Base-by-base conservation (phyloP, 805 yeast genomes). In the Wickerhamomyces ciferrii region DNA sequence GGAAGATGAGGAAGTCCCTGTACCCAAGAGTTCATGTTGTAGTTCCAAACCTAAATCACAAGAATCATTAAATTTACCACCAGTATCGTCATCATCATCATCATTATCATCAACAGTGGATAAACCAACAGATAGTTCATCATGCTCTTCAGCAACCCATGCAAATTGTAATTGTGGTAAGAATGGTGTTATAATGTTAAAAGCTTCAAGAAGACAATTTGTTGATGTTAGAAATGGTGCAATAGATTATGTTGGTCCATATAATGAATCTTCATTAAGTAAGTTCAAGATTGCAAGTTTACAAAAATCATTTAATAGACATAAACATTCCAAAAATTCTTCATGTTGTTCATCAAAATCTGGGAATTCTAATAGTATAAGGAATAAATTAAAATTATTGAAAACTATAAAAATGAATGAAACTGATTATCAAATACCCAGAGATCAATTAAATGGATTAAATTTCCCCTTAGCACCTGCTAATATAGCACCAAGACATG, bases 161-260 rank as follows among this genome's bases (percentile, higher is more conserved):
- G 24, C 39, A 14, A 25, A 20, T 10, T 46, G 49, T 24, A 29
- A 27, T 14, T 44, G 47, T 35, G 38, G 43, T 9, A 45, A 40
- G 4, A 50, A 43, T 24, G 55, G 56, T 13, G 57, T 60, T 3
- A 60, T 60, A 11, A 39, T 59, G 5, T 43, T 60, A 27, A 54
- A 49, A 21, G 62, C 65, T 2, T 51, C 62, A 0, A 58, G 57
- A 35, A 51, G 58, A 44, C 52, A 55, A 31, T 53, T 53, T 39
- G 63, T 59, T 11, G 60, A 59, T 41, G 55, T 59, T 21, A 49
- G 51, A 20, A 53, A 51, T 42, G 65, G 65, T 10, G 50, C 49
- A 11, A 29, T 59, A 5, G 56, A 58, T 32, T 56, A 48, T 39
- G 56, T 59, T 21, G 65, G 58, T 3, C 61, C 63, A 13, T 58